phyloP scores from a whole-genome alignment of 23 red algal species.

The Pyropia yezoensis region DNA sequence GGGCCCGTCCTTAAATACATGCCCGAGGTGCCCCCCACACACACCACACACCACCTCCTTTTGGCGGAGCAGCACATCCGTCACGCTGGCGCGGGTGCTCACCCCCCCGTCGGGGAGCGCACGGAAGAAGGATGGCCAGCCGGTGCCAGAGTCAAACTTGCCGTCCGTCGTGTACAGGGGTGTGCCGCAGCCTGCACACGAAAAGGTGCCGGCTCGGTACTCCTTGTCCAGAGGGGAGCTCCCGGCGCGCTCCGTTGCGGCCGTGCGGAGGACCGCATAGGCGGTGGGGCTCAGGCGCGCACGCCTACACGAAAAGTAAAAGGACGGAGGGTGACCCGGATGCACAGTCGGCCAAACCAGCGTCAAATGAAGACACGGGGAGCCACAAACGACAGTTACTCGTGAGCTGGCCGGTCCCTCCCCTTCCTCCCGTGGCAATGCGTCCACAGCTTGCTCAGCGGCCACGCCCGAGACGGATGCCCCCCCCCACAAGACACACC shows the following conservation, averaged over 20 bases:
- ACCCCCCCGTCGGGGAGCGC: constrained; percentile 6
- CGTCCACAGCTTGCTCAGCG: too few relatives aligned
- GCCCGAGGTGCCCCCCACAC: constrained; percentile 48
- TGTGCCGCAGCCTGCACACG: constrained; percentile 39
- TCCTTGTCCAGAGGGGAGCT: constrained; percentile 38
- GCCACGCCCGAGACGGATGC: too few relatives aligned
- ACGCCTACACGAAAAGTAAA: neutral
- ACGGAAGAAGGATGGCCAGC: constrained; percentile 78
- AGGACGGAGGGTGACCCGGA: too few relatives aligned
- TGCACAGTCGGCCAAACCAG: too few relatives aligned
- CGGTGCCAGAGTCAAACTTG: constrained; percentile 86
- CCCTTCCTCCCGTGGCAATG: too few relatives aligned
- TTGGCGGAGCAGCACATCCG: constrained; percentile 28
- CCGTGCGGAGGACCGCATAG: constrained; percentile 45
- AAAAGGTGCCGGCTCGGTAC: constrained; percentile 46
- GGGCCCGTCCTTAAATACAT: constrained; percentile 81
- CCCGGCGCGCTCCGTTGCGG: constrained; percentile 67
- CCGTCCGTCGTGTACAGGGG: constrained; percentile 42
- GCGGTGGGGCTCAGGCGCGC: constrained; percentile 20
- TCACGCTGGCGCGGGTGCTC: neutral
- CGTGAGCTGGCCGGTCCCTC: too few relatives aligned
- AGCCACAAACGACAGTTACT: too few relatives aligned
- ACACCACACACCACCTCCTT: constrained; percentile 48
- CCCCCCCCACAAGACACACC: too few relatives aligned
- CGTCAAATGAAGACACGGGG: too few relatives aligned